These are phyloP conservation scores for Kodamaea fukazawae DNA, from an alignment of 805 yeast genomes.

Conservation along the genomic window DNA sequence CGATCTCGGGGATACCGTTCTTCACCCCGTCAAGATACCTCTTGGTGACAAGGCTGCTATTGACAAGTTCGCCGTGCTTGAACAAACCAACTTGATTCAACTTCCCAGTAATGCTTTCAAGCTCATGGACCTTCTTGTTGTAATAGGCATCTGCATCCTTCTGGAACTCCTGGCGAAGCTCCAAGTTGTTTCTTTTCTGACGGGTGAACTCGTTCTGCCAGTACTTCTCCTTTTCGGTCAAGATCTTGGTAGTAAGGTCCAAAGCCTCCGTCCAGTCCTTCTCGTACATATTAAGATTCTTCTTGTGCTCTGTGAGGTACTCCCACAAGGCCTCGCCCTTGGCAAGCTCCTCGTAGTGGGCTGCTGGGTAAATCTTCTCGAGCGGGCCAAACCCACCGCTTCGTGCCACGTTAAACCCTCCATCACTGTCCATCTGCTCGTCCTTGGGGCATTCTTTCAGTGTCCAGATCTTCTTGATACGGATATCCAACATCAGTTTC, in stretches of 20 bases:
- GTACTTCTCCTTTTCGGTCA: slow-evolving; percentile 6
- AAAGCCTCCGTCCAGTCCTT: slow-evolving; percentile 12
- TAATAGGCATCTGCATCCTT: slow-evolving; percentile 12
- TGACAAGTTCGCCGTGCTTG: slow-evolving; percentile 36
- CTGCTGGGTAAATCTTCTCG: slow-evolving; percentile 28
- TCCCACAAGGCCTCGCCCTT: slow-evolving; percentile 38
- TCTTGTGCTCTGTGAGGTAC: slow-evolving; percentile 16
- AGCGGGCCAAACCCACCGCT: slow-evolving; percentile 26
- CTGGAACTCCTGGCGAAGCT: slow-evolving; percentile 12
- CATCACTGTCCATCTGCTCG: slow-evolving; percentile 21
- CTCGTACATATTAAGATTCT: neutral
- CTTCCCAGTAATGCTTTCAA: slow-evolving; percentile 12
- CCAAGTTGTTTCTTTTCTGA: neutral
- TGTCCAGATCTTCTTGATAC: slow-evolving; percentile 31
- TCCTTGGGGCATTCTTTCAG: slow-evolving; percentile 1
- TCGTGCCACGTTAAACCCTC: slow-evolving; percentile 28
- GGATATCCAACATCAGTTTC: slow-evolving; percentile 30
- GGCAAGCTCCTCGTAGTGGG: slow-evolving; percentile 25
- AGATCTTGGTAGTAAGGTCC: slow-evolving; percentile 9
- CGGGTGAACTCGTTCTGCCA: neutral
- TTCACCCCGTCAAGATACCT: slow-evolving; percentile 1
- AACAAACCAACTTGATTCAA: slow-evolving; percentile 22
- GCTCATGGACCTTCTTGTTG: slow-evolving; percentile 11
- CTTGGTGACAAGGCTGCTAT: slow-evolving; percentile 4
- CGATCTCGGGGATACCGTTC: slow-evolving; percentile 19